These are phyloP conservation scores for Allium sativum DNA, from an alignment of 106 monocot genomes.

Conservation along the genomic window DNA sequence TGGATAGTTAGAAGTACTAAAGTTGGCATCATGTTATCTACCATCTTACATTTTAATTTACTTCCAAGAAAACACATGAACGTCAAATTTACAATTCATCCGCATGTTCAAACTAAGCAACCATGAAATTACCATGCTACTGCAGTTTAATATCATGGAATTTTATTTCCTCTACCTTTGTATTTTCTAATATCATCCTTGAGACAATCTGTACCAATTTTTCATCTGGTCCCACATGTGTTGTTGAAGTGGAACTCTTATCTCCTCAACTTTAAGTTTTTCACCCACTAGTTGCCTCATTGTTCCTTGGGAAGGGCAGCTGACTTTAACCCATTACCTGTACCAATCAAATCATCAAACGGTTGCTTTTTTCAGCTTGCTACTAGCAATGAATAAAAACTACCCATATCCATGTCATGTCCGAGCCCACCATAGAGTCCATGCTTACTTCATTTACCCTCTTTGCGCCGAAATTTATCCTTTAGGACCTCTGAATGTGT, in stretches of 20 bases:
- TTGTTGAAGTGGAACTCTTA: conserved; percentile 65
- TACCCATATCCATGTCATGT: conserved; percentile 46
- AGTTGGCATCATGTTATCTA: no score
- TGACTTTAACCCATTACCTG: conserved; percentile 43
- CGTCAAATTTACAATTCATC: no score
- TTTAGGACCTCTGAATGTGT: conserved; percentile 77
- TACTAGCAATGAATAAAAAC: conserved; percentile 55
- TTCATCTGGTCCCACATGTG: conserved; percentile 65
- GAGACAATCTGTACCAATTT: no score
- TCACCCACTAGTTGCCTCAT: conserved; percentile 31
- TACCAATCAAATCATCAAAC: conserved; percentile 90
- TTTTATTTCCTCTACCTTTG: no score
- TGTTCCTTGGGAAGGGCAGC: conserved; percentile 86
- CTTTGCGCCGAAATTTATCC: conserved; percentile 85
- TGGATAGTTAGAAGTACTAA: no score
- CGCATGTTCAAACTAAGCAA: no score
- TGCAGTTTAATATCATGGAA: no score
- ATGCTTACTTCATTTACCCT: conserved; percentile 70
- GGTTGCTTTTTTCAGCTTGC: conserved; percentile 88
- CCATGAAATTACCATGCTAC: no score
- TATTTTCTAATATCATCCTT: no score
- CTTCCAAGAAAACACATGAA: no score
- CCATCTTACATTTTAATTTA: no score
- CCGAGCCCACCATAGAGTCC: conserved; percentile 32
- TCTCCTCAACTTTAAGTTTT: conserved; percentile 75